Base-by-base conservation (phyloP, 2,329 filamentous ascomycete genomes). In the Graphilbum sp. region DNA sequence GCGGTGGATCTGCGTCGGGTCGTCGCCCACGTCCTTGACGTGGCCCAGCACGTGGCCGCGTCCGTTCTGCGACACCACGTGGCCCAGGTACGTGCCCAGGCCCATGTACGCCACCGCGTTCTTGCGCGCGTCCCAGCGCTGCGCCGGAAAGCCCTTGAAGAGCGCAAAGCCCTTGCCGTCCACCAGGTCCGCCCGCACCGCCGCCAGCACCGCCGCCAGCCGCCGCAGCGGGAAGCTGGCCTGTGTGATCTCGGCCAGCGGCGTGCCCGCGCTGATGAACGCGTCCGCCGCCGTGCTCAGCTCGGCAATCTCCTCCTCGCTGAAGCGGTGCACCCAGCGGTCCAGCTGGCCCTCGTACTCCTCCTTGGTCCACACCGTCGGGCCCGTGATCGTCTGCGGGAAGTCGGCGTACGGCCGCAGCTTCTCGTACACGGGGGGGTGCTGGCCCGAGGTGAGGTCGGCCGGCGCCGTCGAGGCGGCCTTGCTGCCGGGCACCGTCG, bases 21-120 rank as follows among this genome's bases (percentile, higher is more conserved):
- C 84, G 47, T 87, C 85, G 34, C 83, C 82, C 4, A 90, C 69
- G 57, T 92, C 85, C 60, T 92, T 88, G 49, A 92, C 85, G 55
- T 93, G 85, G 8, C 85, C 85, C 2, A 93, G 70, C 10, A 92
- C 81, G 58, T 92, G 85, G 33, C 85, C 85, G 16, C 75, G 72
- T 16, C 78, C 76, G 60, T 94, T 93, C 52, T 94, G 86, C 19
- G 75, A 82, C 31, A 93, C 74, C 45, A 90, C 88, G 62, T 92
- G 90, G 41, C 86, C 85, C 10, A 93, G 67, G 55, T 93, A 79
- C 5, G 81, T 83, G 31, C 82, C 79, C 2, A 94, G 67, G 4
- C 86, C 86, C 78, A 93, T 87, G 60, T 92, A 93, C n/a, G 79
- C 84, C 11, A 85, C 75, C 8, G 84, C 84, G 11, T 75, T 82